phyloP scores from a whole-genome alignment of 495 filamentous ascomycete genomes.

The Oidiodendron maius region DNA sequence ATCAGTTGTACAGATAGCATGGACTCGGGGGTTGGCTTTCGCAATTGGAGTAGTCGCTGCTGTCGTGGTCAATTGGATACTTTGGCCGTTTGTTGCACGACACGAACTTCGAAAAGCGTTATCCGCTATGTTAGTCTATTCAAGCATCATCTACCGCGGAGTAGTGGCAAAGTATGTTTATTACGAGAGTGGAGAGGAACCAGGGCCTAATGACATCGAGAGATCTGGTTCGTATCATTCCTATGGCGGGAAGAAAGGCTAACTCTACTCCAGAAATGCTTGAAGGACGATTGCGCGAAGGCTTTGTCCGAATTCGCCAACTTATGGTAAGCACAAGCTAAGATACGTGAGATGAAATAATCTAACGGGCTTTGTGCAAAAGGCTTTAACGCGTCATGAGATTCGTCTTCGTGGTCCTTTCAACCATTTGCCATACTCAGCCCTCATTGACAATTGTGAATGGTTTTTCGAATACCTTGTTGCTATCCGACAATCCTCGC shows the following conservation, averaged over 20 bases:
- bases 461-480: slow-evolving; percentile 53
- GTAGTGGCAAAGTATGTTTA: slow-evolving; percentile 55
- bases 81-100: slow-evolving; percentile 55
- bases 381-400: slow-evolving; percentile 49
- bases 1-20: slow-evolving; percentile 35
- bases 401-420: slow-evolving; percentile 52
- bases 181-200: slow-evolving; percentile 44
- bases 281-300: slow-evolving; percentile 50
- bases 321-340: slow-evolving; percentile 38
- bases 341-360: not conserved
- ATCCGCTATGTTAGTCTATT: slow-evolving; percentile 47
- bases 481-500: slow-evolving; percentile 47
- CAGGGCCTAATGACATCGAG: slow-evolving; percentile 41
- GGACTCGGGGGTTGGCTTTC: slow-evolving; percentile 41
- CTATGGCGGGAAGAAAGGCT: not conserved
- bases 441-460: slow-evolving; percentile 46
- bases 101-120: slow-evolving; percentile 52
- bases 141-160: slow-evolving; percentile 46
- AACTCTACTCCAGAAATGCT: slow-evolving; percentile 35
- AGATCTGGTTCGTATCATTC: slow-evolving; percentile 25
- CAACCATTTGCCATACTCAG: slow-evolving; percentile 48
- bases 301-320: slow-evolving; percentile 52
- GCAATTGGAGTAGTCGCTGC: slow-evolving; percentile 44
- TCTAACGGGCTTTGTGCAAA: too few relatives aligned
- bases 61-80: slow-evolving; percentile 48